These are phyloP conservation scores for Articulospora tetracladia DNA, from an alignment of 495 filamentous ascomycete genomes.

Conservation along the genomic window DNA sequence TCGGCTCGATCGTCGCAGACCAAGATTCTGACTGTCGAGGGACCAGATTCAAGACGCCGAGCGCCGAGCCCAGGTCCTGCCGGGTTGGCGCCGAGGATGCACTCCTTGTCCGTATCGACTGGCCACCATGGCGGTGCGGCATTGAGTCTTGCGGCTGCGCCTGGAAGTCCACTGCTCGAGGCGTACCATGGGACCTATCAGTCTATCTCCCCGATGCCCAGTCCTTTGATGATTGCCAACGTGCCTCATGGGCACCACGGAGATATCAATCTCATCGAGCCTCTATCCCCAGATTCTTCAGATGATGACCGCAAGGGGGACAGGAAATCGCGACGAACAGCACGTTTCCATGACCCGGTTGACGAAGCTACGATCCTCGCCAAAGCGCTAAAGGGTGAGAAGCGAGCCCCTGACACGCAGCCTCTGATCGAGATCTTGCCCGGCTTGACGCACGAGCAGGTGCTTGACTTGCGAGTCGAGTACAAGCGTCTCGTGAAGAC, in stretches of 20 bases:
- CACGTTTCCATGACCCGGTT: slow-evolving; percentile 70
- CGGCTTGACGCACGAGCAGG: slow-evolving; percentile 75
- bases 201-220: slow-evolving; percentile 91
- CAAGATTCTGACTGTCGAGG: slow-evolving; percentile 34
- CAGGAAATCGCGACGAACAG: slow-evolving; percentile 44
- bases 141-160: slow-evolving; percentile 47
- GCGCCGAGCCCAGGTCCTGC: slow-evolving; percentile 15
- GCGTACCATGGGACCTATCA: slow-evolving; percentile 95
- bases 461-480: slow-evolving; percentile 76
- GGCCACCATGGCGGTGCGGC: slow-evolving; percentile 38
- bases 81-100: slow-evolving; percentile 32
- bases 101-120: slow-evolving; percentile 44
- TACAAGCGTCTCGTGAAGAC: slow-evolving; percentile 87
- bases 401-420: slow-evolving; percentile 60
- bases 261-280: slow-evolving; percentile 15
- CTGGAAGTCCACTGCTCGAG: slow-evolving; percentile 81
- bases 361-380: slow-evolving; percentile 74
- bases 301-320: slow-evolving; percentile 23
- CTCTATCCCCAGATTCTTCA: slow-evolving; percentile 24
- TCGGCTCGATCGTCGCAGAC: slow-evolving; percentile 38
- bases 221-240: slow-evolving; percentile 52
- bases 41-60: slow-evolving; percentile 22
- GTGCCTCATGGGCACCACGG: slow-evolving; percentile 11
- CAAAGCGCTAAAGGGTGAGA: slow-evolving; percentile 65
- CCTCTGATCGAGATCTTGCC: slow-evolving; percentile 82